A percentile compares a stretch with the other conserved stretches of the same genome.
These are phyloP conservation scores for Myriosclerotinia duriaeana DNA, from an alignment of 2,329 filamentous ascomycete species.

Conservation along the genomic window DNA sequence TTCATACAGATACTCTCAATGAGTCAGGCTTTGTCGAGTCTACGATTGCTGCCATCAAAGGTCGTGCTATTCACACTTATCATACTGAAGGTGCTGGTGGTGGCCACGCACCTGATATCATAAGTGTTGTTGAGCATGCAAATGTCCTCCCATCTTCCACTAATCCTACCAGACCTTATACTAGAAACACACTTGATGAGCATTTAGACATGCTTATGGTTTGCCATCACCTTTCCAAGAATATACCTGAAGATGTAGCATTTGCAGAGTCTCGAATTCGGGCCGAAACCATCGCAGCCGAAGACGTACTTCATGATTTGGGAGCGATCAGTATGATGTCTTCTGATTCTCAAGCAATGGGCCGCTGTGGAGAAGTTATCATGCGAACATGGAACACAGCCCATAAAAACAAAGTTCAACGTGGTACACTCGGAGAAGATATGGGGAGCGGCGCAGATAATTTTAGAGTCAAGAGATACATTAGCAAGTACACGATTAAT, in stretches of 20 bases:
- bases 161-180: slow-evolving; percentile 89
- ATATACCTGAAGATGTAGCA: slow-evolving; percentile 93
- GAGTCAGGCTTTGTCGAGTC: slow-evolving; percentile 97
- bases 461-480: slow-evolving; percentile 85
- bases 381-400: slow-evolving; percentile 95
- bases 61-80: slow-evolving; percentile 90
- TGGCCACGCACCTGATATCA: slow-evolving; percentile 94
- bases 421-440: slow-evolving; percentile 75
- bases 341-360: slow-evolving; percentile 95
- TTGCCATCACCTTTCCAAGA: slow-evolving; percentile 87
- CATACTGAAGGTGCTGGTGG: slow-evolving; percentile 95
- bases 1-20: slow-evolving; percentile 95
- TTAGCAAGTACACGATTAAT: slow-evolving; percentile 96
- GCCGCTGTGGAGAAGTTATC: slow-evolving; percentile 90
- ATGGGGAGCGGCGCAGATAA: slow-evolving; percentile 80
- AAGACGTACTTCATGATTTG: slow-evolving; percentile 92
- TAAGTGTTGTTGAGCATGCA: slow-evolving; percentile 81
- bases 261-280: slow-evolving; percentile 94
- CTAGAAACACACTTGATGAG: slow-evolving; percentile 88
- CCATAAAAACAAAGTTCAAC: slow-evolving; percentile 91
- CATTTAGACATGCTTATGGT: slow-evolving; percentile 99
- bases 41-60: slow-evolving; percentile 80
- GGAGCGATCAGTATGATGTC: slow-evolving; percentile 98
- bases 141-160: slow-evolving; percentile 91
- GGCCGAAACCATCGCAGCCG: slow-evolving; percentile 92